Evolutionary conservation across 495 filamentous ascomycete genomes (phyloP).

Genomic region (Penicillium malachiteum): DNA sequence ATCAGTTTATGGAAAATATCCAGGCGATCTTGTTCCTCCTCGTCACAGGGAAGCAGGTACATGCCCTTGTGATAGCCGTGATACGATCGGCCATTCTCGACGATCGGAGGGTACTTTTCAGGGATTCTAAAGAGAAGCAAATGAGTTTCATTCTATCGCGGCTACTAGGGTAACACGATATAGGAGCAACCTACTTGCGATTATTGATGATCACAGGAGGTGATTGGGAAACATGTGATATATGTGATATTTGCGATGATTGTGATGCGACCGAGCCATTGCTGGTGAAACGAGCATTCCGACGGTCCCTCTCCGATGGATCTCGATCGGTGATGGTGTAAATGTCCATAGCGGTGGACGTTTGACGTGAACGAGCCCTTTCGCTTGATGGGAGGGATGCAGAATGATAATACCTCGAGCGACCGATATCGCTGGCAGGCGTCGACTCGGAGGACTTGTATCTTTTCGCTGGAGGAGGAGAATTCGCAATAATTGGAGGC

Average conservation of each 20-base stretch:
- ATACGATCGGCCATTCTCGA: slow-evolving; percentile 51
- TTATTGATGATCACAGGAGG: slow-evolving; percentile 25
- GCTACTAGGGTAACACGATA: neutral
- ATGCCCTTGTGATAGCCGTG: slow-evolving; percentile 49
- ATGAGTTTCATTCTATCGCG: neutral
- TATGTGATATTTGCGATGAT: slow-evolving; percentile 19
- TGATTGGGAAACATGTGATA: slow-evolving; percentile 21
- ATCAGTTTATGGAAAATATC: slow-evolving; percentile 80
- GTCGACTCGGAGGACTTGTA: slow-evolving; percentile 29
- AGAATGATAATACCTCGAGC: slow-evolving; percentile 28
- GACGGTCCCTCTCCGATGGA: slow-evolving; percentile 19
- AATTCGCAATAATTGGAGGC: slow-evolving; percentile 19
- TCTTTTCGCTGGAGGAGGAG: slow-evolving; percentile 26
- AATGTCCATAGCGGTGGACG: slow-evolving; percentile 46
- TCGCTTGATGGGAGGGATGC: slow-evolving; percentile 31
- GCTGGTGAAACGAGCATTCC: slow-evolving; percentile 27
- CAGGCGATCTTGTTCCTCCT: slow-evolving; percentile 69
- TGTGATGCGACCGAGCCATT: slow-evolving; percentile 36
- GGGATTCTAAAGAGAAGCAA: slow-evolving; percentile 27
- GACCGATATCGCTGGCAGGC: slow-evolving; percentile 19
- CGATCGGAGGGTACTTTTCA: slow-evolving; percentile 32
- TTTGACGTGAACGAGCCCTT: slow-evolving; percentile 33
- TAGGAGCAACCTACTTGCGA: slow-evolving; percentile 32
- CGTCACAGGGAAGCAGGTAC: slow-evolving; percentile 53
- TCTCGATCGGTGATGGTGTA: slow-evolving; percentile 41